Base-by-base conservation (phyloP, 495 filamentous ascomycete genomes). In the Hypoxylon cercidicola region DNA sequence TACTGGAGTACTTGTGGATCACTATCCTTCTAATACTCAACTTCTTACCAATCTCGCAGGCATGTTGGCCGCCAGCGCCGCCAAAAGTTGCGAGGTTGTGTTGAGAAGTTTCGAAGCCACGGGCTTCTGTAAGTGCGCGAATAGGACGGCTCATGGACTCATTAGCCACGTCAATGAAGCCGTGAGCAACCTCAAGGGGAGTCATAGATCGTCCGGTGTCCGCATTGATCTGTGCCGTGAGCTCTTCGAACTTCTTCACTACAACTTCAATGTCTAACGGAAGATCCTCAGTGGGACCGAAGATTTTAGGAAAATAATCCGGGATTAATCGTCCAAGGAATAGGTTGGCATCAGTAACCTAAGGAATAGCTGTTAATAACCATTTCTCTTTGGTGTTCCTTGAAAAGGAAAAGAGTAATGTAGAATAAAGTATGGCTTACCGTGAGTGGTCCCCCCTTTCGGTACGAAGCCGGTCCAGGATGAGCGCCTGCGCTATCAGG, bases 261-360 rank as follows among this genome's bases (percentile, higher is more conserved):
- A 91, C 94, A 0, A 89, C 88, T 55, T 89, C 84, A 10, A 84
- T 81, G 71, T 99, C 93, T 8, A 99, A 52, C 18, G 64, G 57
- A 15, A 77, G 1, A 62, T 97, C 81, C 71, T 99, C 95, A 32
- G 90, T 90, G 68, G 91, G 88, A 19, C 95, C 95, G 67, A 99
- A 98, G 60, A 99, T 98, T 69, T 95, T 93, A 4, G 95, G 95
- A 74, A 99, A 99, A 77, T 96, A 98, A 61, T 97, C 92, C 0
- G 95, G 93, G 35, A 97, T 74, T 16, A 99, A 77, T 50, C 68
- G 64, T 18, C 95, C 77, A 8, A 78, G 66, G 18, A 78, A 72
- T 0, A 78, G 57, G 55, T 80, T 80, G 20, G 77, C 77, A 61
- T 80, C 77, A 0, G 75, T 78, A 9, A 54, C 52, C 41, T 55